phyloP scores from a whole-genome alignment of 1,284 basidiomycete species.

The Trametes polyzona region DNA sequence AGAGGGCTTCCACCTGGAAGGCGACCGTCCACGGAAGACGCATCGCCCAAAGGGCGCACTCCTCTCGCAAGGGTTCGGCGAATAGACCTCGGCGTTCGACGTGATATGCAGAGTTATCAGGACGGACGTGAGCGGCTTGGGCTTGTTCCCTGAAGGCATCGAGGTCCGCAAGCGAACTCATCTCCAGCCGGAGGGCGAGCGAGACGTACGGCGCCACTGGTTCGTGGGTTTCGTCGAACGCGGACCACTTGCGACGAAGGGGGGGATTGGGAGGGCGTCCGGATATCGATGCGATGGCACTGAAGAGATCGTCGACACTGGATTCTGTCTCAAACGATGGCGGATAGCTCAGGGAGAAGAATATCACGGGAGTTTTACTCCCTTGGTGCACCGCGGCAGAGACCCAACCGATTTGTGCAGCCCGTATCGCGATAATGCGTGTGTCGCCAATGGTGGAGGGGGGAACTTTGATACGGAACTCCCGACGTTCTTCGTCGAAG shows the following conservation, averaged over 20 bases:
- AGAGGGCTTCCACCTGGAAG: constrained; percentile 58
- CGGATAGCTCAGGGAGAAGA: constrained; percentile 46
- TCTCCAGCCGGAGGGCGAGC: constrained; percentile 52
- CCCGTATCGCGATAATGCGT: constrained; percentile 48
- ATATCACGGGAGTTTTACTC: constrained; percentile 39
- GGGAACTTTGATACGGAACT: constrained; percentile 46
- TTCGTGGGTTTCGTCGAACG: constrained; percentile 32
- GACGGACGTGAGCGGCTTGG: constrained; percentile 40
- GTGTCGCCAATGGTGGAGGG: constrained; percentile 18
- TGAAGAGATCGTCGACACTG: constrained; percentile 27
- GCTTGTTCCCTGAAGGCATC: constrained; percentile 44
- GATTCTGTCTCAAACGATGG: constrained; percentile 47
- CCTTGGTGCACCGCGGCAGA: constrained; percentile 38
- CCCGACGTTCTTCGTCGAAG: constrained; percentile 50
- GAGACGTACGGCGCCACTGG: constrained; percentile 50
- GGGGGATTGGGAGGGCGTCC: constrained; percentile 4
- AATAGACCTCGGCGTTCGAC: constrained; percentile 49
- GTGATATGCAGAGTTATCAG: constrained; percentile 40
- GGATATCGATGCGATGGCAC: constrained; percentile 25
- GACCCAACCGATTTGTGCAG: constrained; percentile 45
- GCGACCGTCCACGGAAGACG: constrained; percentile 52
- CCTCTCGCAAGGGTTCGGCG: constrained; percentile 37
- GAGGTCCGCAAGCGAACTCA: constrained; percentile 38
- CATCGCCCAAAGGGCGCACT: constrained; percentile 43
- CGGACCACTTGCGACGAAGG: constrained; percentile 27